These are phyloP conservation scores for Jatropha curcas DNA, from an alignment of 345 rosid species.

Conservation along the genomic window DNA sequence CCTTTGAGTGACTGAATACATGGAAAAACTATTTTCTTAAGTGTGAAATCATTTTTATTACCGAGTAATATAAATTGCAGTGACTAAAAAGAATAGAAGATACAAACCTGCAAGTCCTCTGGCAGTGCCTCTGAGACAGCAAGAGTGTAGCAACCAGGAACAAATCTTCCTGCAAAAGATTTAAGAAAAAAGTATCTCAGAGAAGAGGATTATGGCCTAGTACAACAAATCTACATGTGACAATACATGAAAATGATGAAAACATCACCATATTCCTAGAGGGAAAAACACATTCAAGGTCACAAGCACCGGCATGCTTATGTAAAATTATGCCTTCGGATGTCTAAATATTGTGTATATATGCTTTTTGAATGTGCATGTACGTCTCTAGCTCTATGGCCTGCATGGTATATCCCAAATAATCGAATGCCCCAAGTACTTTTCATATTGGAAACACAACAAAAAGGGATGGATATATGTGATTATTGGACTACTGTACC, in stretches of 20 bases:
- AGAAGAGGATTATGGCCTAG: neutral
- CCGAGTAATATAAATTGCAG: neutral
- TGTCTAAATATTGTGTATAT: too few relatives aligned
- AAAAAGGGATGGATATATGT: too few relatives aligned
- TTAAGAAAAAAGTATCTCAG: neutral
- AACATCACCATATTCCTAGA: neutral
- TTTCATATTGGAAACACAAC: too few relatives aligned
- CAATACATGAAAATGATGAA: neutral
- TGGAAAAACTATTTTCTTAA: neutral
- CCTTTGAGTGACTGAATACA: neutral
- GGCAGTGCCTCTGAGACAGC: slow-evolving; percentile 79
- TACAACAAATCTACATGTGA: neutral
- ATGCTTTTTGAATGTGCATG: too few relatives aligned
- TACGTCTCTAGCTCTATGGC: too few relatives aligned
- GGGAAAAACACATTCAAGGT: neutral
- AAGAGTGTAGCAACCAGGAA: slow-evolving; percentile 85
- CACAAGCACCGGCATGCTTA: neutral
- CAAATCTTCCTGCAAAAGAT: slow-evolving; percentile 63
- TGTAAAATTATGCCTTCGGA: too few relatives aligned
- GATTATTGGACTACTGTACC: too few relatives aligned
- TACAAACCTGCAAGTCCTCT: slow-evolving; percentile 76
- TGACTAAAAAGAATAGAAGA: slow-evolving; percentile 15
- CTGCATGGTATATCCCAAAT: too few relatives aligned
- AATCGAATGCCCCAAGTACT: too few relatives aligned
- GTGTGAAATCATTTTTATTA: neutral